Evolutionary conservation across 2,329 filamentous ascomycete genomes (phyloP), one percentile per base, ranked within the genome.

Genomic region (Aspergillus sergii): DNA sequence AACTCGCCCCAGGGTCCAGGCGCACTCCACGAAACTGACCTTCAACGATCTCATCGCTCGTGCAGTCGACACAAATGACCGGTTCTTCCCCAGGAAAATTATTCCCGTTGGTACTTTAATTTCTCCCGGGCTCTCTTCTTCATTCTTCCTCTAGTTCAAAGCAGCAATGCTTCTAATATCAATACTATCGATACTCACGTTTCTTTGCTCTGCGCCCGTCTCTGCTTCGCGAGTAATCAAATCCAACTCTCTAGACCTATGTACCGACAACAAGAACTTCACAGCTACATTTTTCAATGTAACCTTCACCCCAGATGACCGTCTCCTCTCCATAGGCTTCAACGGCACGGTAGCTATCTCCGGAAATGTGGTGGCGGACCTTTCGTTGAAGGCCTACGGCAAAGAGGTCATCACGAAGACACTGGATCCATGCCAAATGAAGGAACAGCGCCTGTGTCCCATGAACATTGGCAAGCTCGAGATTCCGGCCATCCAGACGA

Each of bases 271-370:
- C 79, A 94, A 91, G 32, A 89, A 89, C 73, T 96, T 97, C 79
- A 91, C 91, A 4, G 93, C 94, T 71, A 93, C 90, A 71, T 85
- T 95, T 63, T 97, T 97, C 86, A 90, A 96, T 71, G 91, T 97
- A 54, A 75, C 85, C 62, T 89, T 89, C 76, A 80, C 82, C 11
- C 76, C 84, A 1, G 81, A 85, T 75, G 96, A 96, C 80, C 85
- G 85, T 70, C 89, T 88, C 39, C 84, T 94, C 58, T 82, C 84
- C 60, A 87, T 96, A 77, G 86, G 93, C 73, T 88, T 97, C 69
- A 86, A 91, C 64, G 93, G 92, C 67, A 89, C 93, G 39, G 96
- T 93, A 23, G 91, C 91, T 53, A 91, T 97, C 66, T 86, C 90
- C 69, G 93, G 92, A 72, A 91, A 90, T 76, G 91, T 97, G 68